Evolutionary conservation across 306 rosid species (phyloP).

Genomic region (Pueraria montana): DNA sequence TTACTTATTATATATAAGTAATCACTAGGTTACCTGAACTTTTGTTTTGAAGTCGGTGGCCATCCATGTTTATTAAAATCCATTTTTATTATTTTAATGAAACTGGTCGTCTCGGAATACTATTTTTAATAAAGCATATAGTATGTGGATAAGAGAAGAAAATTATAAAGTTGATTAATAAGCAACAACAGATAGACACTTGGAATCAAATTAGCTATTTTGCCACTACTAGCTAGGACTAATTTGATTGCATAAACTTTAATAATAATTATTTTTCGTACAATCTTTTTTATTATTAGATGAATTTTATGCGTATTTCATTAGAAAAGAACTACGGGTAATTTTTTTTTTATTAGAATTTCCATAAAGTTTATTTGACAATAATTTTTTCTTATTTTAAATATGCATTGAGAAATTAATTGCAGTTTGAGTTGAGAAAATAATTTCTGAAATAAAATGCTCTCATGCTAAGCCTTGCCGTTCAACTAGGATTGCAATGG

Average conservation of each 20-base stretch:
- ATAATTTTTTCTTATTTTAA: no score
- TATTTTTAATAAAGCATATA: not conserved
- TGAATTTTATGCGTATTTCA: no score
- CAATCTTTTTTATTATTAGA: no score
- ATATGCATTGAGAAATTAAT: no score
- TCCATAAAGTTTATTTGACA: no score
- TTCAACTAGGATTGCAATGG: no score
- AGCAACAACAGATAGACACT: not conserved
- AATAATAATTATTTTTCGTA: not conserved
- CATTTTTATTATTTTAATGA: not conserved
- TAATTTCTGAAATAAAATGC: no score
- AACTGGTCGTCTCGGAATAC: not conserved
- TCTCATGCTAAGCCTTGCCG: no score
- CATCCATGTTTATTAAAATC: not conserved
- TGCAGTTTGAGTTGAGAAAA: no score
- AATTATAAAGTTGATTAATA: not conserved
- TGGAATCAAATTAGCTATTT: not conserved
- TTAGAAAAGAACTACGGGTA: no score
- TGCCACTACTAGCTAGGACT: not conserved
- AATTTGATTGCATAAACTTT: not conserved
- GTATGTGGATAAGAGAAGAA: conserved; percentile 1
- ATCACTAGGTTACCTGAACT: not conserved
- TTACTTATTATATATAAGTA: not conserved
- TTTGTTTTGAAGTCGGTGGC: not conserved
- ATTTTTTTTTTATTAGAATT: no score